These are phyloP conservation scores for Nowakowskiella sp. DNA, from an alignment of 192 early-diverging fungal species.

Conservation along the genomic window DNA sequence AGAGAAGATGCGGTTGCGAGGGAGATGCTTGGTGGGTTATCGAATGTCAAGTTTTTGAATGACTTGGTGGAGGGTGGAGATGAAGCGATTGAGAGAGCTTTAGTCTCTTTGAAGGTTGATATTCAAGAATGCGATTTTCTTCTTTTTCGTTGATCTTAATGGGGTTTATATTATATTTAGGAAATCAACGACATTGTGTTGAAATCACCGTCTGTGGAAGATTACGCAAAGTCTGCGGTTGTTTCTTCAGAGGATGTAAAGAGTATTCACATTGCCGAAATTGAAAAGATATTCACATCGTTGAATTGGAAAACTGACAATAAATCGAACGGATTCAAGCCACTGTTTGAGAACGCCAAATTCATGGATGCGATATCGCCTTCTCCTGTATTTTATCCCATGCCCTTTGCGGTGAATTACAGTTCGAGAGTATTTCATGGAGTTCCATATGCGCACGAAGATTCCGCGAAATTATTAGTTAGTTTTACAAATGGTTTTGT, in stretches of 20 bases:
- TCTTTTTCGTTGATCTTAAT: not conserved
- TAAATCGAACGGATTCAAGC: constrained; percentile 26
- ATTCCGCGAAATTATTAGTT: constrained; percentile 70
- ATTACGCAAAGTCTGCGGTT: constrained; percentile 20
- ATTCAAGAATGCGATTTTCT: constrained; percentile 1
- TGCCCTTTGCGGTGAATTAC: constrained; percentile 84
- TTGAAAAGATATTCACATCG: constrained; percentile 7
- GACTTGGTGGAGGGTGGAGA: constrained; percentile 59
- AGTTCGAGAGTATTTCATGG: constrained; percentile 62
- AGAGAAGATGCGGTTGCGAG: constrained; percentile 41
- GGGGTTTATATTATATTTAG: constrained; percentile 12
- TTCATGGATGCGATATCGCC: too few species aligned
- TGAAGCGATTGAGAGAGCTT: constrained; percentile 46
- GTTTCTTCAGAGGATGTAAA: not conserved
- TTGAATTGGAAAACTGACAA: constrained; percentile 11
- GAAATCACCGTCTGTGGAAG: constrained; percentile 27
- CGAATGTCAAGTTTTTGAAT: constrained; percentile 76
- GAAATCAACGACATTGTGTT: constrained; percentile 34
- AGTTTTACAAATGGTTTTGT: not conserved
- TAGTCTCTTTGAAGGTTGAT: constrained; percentile 14
- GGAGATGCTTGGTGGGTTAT: constrained; percentile 47
- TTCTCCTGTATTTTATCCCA: constrained; percentile 54
- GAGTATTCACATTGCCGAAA: constrained; percentile 16
- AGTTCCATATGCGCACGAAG: constrained; percentile 78
- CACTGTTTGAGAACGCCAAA: constrained; percentile 47